A percentile compares a stretch with the other conserved stretches of the same genome.
These are phyloP conservation scores for Aquilaria sinensis DNA, from an alignment of 345 rosid species.

Conservation along the genomic window DNA sequence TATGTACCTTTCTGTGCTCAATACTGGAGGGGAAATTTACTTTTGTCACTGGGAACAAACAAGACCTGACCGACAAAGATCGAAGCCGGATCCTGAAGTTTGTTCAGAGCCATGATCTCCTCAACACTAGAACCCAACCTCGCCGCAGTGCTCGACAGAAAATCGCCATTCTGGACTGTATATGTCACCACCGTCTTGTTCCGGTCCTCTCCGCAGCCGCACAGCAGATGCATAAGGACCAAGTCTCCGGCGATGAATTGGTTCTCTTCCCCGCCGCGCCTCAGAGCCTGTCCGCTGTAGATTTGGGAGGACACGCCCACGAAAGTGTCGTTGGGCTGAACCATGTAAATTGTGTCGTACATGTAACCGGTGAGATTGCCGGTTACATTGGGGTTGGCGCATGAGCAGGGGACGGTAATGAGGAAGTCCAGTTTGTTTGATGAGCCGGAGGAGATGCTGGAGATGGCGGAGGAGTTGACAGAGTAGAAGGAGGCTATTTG, in stretches of 20 bases:
- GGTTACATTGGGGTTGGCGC: constrained; percentile 27
- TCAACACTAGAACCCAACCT: constrained; percentile 16
- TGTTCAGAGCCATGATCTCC: constrained; percentile 15
- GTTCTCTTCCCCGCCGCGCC: constrained; percentile 11
- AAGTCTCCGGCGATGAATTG: constrained; percentile 14
- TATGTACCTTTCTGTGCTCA: no score
- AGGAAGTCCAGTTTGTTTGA: constrained; percentile 18
- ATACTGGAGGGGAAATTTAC: constrained; percentile 6
- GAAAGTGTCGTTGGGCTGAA: constrained; percentile 14
- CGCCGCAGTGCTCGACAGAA: constrained; percentile 15
- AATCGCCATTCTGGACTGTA: constrained; percentile 23
- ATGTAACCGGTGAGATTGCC: constrained; percentile 20
- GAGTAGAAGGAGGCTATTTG: constrained; percentile 22
- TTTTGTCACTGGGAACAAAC: constrained; percentile 20
- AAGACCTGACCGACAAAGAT: constrained; percentile 30
- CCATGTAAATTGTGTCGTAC: constrained; percentile 18
- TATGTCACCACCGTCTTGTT: constrained; percentile 21
- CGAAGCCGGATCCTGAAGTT: constrained; percentile 15
- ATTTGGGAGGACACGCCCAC: neutral
- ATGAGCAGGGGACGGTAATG: constrained; percentile 26
- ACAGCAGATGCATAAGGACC: constrained; percentile 11
- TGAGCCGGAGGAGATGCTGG: constrained; percentile 12
- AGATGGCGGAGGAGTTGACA: constrained; percentile 15
- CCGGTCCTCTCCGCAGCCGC: constrained; percentile 22
- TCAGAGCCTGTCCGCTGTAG: constrained; percentile 26